Conservation (phyloP, 179 eudicot species). For the Drosera spatulata region DNA sequence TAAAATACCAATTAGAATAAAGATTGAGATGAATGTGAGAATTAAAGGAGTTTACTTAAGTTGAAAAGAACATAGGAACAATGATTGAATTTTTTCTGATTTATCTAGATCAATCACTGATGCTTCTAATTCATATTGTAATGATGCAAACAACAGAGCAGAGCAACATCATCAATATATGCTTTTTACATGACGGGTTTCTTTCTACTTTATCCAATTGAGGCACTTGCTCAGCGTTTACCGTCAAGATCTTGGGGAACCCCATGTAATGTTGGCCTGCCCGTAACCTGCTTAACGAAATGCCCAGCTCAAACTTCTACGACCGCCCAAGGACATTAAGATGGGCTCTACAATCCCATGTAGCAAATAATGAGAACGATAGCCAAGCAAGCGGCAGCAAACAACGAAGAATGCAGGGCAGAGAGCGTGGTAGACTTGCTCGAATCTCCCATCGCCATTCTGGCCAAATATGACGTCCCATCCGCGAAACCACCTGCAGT, state of each 20-base stretch:
- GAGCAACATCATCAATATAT: neutral
- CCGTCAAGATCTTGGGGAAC: neutral
- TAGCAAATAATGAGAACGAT: conserved; percentile 11
- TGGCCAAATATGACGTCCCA: conserved; percentile 43
- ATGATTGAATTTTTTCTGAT: no score
- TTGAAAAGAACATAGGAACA: no score
- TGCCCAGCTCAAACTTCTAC: conserved; percentile 1
- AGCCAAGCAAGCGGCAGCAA: conserved; percentile 9
- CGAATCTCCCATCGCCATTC: conserved; percentile 33
- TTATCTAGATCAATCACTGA: no score
- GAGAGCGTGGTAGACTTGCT: conserved; percentile 13
- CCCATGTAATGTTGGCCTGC: conserved; percentile 1
- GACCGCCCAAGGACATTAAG: no score
- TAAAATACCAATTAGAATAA: no score
- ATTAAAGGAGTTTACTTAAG: no score
- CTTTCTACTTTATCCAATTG: no score
- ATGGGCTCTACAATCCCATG: conserved; percentile 14
- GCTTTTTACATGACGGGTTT: neutral
- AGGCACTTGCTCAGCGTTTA: neutral
- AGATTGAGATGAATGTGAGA: no score
- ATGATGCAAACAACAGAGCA: no score
- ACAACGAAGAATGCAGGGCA: conserved; percentile 14
- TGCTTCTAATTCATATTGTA: no score
- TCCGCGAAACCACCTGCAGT: conserved; percentile 22
- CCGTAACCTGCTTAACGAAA: conserved; percentile 11